Evolutionary conservation across 2,329 filamentous ascomycete species (phyloP), one percentile per base, ranked within the genome.

Genomic region (Fusarium sp.): DNA sequence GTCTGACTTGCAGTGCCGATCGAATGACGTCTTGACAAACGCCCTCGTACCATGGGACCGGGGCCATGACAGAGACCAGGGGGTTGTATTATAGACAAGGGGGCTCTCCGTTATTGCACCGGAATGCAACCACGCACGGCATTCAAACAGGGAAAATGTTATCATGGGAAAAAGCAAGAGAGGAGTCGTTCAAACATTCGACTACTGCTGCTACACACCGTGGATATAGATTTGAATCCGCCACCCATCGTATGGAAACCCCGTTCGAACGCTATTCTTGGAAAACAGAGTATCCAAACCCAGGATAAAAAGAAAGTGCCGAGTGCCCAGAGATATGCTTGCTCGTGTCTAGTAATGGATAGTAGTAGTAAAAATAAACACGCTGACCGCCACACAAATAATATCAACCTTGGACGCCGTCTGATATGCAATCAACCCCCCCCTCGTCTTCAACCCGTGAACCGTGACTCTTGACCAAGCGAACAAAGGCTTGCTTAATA

Each of bases 401-500:
- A 64, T 41, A 62, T 64, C 64, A 20, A 61, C 50, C 65, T 24
- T 58, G 66, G 66, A 76, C 73, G 69, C 76, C 76, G 45, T 70
- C 60, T 69, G 45, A 67, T 66, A 79, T 79, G 76, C 74, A 76
- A 68, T 48, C 16, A 69, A 65, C 54, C 37, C 56, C 56, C 22
- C 24, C 54, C 48, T 27, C 27, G 11, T 54, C 50, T 31, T 54
- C 50, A 57, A 57, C 54, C 54, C 54, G n/a, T 35, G 35, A 61
- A 35, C 52, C 58, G 54, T 45, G n/a, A 67, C 35, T 39, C 48
- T 68, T 48, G 27, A 64, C 54, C 29, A 29, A 60, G 48, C 27
- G 48, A 48, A 58, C 31, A 35, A 67, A 60, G 57, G 62, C 66
- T 71, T 56, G 67, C 72, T 75, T 76, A 85, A 70, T 86, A 90